Conservation (phyloP, 176 grass and related monocot species). For the Elymus sibiricus region DNA sequence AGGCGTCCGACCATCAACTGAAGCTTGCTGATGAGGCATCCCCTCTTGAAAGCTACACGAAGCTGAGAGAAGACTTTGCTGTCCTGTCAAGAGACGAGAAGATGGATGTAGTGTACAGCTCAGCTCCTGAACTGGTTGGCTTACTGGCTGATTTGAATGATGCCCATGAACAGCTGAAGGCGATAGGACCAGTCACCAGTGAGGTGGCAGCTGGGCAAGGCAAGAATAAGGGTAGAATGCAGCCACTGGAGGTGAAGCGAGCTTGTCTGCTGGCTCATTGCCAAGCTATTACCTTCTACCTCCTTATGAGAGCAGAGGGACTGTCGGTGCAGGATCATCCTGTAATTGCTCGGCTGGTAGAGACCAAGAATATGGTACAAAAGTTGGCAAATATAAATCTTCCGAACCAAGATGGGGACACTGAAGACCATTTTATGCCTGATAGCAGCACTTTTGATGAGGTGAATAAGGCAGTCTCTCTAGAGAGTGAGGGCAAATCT, state of each 20-base stretch:
- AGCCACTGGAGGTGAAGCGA: slow-evolving; percentile 63
- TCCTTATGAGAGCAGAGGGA: slow-evolving; percentile 91
- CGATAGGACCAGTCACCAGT: slow-evolving; percentile 33
- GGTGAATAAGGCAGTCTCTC: not conserved
- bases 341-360: slow-evolving; percentile 77
- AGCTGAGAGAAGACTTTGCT: slow-evolving; percentile 52
- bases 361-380: slow-evolving; percentile 84
- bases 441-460: not conserved
- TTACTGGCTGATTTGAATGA: slow-evolving; percentile 82
- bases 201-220: slow-evolving; percentile 39
- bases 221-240: slow-evolving; percentile 43
- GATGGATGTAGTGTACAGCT: slow-evolving; percentile 51
- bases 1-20: slow-evolving; percentile 40
- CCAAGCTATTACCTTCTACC: slow-evolving; percentile 93
- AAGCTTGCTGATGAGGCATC: slow-evolving; percentile 31
- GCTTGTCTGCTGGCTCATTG: slow-evolving; percentile 74
- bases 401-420: not conserved
- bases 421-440: slow-evolving; percentile 2
- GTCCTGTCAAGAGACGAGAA: slow-evolving; percentile 64
- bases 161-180: slow-evolving; percentile 57
- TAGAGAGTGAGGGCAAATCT: slow-evolving; percentile 13
- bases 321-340: slow-evolving; percentile 83
- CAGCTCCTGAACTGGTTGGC: slow-evolving; percentile 87
- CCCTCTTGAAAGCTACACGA: slow-evolving; percentile 28
- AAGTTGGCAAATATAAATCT: slow-evolving; percentile 38